Percentiles rank a stretch among this genome's conserved stretches.
phyloP scores from a whole-genome alignment of 179 eudicot species.

The Drosera spatulata region DNA sequence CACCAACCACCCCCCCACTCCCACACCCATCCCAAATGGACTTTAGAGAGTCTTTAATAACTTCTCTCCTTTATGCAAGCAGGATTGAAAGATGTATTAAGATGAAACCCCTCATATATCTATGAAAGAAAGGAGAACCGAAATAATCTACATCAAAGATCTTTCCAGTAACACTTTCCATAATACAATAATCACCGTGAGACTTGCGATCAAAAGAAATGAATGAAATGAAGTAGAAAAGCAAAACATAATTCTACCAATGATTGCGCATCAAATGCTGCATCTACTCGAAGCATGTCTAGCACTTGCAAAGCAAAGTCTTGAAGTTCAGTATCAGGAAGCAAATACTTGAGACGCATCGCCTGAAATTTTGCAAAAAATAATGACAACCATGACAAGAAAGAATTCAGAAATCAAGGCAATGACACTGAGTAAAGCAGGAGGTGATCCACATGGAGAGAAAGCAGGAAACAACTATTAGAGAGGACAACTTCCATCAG shows the following conservation, averaged over 20 bases:
- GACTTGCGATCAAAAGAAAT: too few relatives aligned
- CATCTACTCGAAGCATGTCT: conserved; percentile 75
- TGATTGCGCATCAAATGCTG: conserved; percentile 80
- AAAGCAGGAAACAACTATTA: background rate
- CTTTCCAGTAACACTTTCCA: too few relatives aligned
- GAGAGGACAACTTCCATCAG: background rate
- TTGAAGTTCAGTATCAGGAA: conserved; percentile 85
- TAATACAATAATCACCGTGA: too few relatives aligned
- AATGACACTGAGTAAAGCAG: conserved; percentile 1
- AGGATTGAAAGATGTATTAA: too few relatives aligned
- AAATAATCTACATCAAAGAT: too few relatives aligned
- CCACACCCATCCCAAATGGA: too few relatives aligned
- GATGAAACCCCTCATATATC: too few relatives aligned
- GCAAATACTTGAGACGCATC: conserved; percentile 71
- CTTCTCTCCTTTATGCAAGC: too few relatives aligned
- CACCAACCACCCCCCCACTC: too few relatives aligned
- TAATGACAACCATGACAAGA: conserved; percentile 1
- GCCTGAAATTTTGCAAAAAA: conserved; percentile 46
- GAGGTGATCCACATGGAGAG: background rate
- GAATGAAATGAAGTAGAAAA: background rate
- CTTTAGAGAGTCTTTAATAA: too few relatives aligned
- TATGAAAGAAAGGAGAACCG: too few relatives aligned
- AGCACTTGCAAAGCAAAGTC: conserved; percentile 63
- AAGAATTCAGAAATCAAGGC: conserved; percentile 2
- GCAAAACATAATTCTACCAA: conserved; percentile 34